Conservation (phyloP, 2,329 filamentous ascomycete genomes). For the Phialophora expanda region DNA sequence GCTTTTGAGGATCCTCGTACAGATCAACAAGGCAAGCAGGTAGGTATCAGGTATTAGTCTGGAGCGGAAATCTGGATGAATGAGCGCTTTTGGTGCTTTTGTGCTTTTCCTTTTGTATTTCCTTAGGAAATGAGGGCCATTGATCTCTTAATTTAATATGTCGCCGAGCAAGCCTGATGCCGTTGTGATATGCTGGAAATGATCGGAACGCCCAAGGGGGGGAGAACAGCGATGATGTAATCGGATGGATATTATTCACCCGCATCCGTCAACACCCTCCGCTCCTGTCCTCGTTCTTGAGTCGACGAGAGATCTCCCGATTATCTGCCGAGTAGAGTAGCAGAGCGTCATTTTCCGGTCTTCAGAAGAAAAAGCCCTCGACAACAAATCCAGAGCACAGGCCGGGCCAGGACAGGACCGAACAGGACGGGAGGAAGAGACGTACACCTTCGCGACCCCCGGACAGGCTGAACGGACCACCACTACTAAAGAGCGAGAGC, state of each 20-base stretch:
- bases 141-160: background rate
- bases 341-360: background rate
- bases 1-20: background rate
- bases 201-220: no score
- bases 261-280: background rate
- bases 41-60: background rate
- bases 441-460: no score
- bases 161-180: background rate
- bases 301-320: background rate
- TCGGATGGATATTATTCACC: constrained; percentile 1
- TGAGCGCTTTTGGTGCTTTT: background rate
- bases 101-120: no score
- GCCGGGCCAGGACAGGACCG: no score
- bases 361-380: background rate
- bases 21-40: no score
- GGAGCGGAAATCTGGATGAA: background rate
- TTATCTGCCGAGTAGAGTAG: background rate
- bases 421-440: background rate
- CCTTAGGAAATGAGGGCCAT: no score
- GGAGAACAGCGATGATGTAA: background rate
- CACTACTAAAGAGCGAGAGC: background rate
- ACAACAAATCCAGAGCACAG: background rate
- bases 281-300: background rate
- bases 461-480: background rate
- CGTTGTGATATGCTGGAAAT: background rate